Conservation (phyloP, 2,329 filamentous ascomycete genomes). For the Calonectria ilicicola region DNA sequence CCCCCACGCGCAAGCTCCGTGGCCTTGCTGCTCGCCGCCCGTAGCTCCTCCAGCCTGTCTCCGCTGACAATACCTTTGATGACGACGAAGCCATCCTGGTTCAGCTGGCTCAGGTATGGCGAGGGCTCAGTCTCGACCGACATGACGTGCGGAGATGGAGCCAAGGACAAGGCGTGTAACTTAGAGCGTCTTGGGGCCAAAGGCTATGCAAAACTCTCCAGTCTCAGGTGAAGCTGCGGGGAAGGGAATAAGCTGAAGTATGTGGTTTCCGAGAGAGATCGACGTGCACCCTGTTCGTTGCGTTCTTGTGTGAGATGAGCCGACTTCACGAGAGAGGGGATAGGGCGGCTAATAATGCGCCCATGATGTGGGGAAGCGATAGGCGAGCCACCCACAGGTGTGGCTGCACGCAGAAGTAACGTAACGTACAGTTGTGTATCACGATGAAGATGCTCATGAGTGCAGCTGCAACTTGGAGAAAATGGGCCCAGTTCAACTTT, state of each 20-base stretch:
- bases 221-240: background rate
- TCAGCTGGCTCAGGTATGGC: slow-evolving; percentile 61
- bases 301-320: slow-evolving; percentile 4
- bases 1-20: slow-evolving; percentile 75
- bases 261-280: slow-evolving; percentile 21
- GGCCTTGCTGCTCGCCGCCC: slow-evolving; percentile 67
- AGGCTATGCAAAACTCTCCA: slow-evolving; percentile 18
- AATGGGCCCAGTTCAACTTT: background rate
- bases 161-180: background rate
- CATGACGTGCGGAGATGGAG: slow-evolving; percentile 14
- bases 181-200: slow-evolving; percentile 26
- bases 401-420: slow-evolving; percentile 17
- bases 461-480: background rate
- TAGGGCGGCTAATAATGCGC: slow-evolving; percentile 24
- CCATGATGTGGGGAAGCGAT: slow-evolving; percentile 35
- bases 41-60: slow-evolving; percentile 68
- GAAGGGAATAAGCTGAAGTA: slow-evolving; percentile 19
- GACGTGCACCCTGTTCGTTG: slow-evolving; percentile 13
- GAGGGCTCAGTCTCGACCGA: slow-evolving; percentile 31
- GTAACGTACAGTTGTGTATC: slow-evolving; percentile 37
- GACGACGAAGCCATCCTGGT: slow-evolving; percentile 80
- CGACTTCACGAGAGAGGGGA: slow-evolving; percentile 15
- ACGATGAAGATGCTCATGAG: slow-evolving; percentile 2
- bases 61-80: slow-evolving; percentile 73
- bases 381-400: slow-evolving; percentile 25